phyloP scores from a whole-genome alignment of 1,284 basidiomycete genomes.

The Rhodotorula sp. region DNA sequence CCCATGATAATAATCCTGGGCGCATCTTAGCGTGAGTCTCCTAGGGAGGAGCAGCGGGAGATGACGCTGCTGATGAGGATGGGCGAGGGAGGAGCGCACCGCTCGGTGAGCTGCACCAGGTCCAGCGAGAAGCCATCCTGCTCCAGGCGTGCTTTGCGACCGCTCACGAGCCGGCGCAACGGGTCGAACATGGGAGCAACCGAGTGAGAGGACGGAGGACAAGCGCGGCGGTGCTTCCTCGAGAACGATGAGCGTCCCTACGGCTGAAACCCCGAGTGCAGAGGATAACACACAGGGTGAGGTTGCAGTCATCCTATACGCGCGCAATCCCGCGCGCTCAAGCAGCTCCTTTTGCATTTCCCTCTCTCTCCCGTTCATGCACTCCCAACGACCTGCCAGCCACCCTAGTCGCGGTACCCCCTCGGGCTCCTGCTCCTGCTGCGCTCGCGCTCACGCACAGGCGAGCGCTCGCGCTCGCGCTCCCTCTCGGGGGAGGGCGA shows the following conservation, averaged over 20 bases:
- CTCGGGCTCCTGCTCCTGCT: conserved; percentile 3
- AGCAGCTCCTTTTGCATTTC: neutral
- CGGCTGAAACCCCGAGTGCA: too few species aligned
- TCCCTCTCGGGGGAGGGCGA: conserved; percentile 24
- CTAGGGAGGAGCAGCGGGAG: neutral
- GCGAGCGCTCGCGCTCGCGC: conserved; percentile 21
- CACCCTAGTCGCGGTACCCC: conserved; percentile 13
- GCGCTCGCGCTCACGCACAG: conserved; percentile 10
- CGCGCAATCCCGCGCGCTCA: too few species aligned
- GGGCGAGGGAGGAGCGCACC: conserved; percentile 6
- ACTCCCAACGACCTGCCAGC: neutral
- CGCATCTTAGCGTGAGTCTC: neutral
- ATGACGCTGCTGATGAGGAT: neutral
- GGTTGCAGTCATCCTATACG: too few species aligned
- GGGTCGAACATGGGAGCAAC: conserved; percentile 2
- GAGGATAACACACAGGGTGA: too few species aligned
- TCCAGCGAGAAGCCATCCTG: conserved; percentile 70
- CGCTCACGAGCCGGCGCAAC: conserved; percentile 54
- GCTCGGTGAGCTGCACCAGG: conserved; percentile 69
- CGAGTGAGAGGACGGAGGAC: neutral
- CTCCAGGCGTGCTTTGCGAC: conserved; percentile 72
- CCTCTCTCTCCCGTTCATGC: neutral
- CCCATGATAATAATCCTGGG: conserved; percentile 72
- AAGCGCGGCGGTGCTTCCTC: neutral
- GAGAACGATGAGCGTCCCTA: too few species aligned